Evolutionary conservation across 805 yeast genomes (phyloP).

Genomic region (Starmerella asiatica): DNA sequence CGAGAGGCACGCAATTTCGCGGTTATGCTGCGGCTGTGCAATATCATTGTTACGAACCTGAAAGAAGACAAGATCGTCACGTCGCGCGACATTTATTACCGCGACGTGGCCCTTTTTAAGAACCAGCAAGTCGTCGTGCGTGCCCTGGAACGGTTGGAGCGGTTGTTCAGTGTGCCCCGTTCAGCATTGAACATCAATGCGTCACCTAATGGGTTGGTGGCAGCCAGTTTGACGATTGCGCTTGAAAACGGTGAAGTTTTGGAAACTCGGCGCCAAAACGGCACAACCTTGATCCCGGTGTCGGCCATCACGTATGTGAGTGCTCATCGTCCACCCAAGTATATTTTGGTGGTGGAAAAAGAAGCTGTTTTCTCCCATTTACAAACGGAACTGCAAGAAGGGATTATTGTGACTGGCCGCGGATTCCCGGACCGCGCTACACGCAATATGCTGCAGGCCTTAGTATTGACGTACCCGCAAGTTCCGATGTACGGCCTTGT

Average conservation of each 20-base stretch:
- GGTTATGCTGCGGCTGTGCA: constrained; percentile 13
- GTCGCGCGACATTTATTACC: constrained; percentile 46
- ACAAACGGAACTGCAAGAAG: constrained; percentile 18
- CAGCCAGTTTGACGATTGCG: constrained; percentile 27
- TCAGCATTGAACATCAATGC: constrained; percentile 35
- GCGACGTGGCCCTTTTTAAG: constrained; percentile 40
- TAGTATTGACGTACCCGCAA: constrained; percentile 24
- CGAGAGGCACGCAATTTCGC: constrained; percentile 1
- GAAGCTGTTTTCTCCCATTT: constrained; percentile 34
- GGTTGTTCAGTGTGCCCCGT: constrained; percentile 30
- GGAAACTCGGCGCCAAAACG: constrained; percentile 17
- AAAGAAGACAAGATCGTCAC: constrained; percentile 23
- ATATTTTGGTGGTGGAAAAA: constrained; percentile 37
- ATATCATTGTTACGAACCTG: constrained; percentile 17
- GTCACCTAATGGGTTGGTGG: constrained; percentile 44
- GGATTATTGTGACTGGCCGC: constrained; percentile 42
- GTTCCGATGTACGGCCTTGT: constrained; percentile 37
- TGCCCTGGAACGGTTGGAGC: constrained; percentile 30
- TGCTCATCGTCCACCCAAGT: constrained; percentile 21
- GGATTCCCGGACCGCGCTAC: constrained; percentile 56
- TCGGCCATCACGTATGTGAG: constrained; percentile 20
- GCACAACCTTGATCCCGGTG: constrained; percentile 28
- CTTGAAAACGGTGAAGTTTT: constrained; percentile 10
- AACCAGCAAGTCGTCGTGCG: constrained; percentile 34
- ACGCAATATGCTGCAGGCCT: constrained; percentile 28